Evolutionary conservation across 2,329 filamentous ascomycete genomes (phyloP), one percentile per base, ranked within the genome.

Genomic region (Talaromyces amestolkiae): DNA sequence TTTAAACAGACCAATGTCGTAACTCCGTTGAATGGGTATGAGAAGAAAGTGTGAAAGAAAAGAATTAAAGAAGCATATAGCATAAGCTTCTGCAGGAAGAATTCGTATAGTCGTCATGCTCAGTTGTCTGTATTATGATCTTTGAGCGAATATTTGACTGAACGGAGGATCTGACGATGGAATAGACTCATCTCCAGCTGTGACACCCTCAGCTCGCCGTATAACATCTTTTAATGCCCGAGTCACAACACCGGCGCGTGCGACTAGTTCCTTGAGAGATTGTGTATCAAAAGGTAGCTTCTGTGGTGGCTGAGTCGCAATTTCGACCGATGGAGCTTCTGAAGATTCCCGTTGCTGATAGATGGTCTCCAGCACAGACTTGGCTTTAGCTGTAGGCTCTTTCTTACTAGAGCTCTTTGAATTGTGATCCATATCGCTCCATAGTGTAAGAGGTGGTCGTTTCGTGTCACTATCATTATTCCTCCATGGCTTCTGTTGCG

Each of bases 261-360:
- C 72, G 31, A 89, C 87, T 64, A 89, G 85, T 71, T 87, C 85
- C 69, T 83, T 82, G 15, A 89, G 80, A 51, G 87, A 89, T 31
- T 85, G 85, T 2, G 87, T 89, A 71, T 89, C 87, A 71, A 89
- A 89, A 0, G 86, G 85, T n/a, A 89, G 82, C 70, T 88, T 89
- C 61, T 76, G 71, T 47, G 56, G 53, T 13, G 64, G 45, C n/a
- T 73, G 76, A 37, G 70, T 60, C 17, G 73, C 69, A 10, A 72
- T 64, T 10, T 75, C 66, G 15, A 68, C 35, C 45, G 73, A 63
- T 72, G 58, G 31, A 72, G 68, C n/a, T 61, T 72, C 71, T 33
- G 75, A 69, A 35, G 75, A 69, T 62, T 74, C 78, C 65, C 78
- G 80, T 69, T 80, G 79, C 67, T 83, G 78, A 70, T 87, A 85